Evolutionary conservation across 306 rosid genomes (phyloP), one percentile per base, ranked within the genome.

Genomic region (Fragaria vesca): DNA sequence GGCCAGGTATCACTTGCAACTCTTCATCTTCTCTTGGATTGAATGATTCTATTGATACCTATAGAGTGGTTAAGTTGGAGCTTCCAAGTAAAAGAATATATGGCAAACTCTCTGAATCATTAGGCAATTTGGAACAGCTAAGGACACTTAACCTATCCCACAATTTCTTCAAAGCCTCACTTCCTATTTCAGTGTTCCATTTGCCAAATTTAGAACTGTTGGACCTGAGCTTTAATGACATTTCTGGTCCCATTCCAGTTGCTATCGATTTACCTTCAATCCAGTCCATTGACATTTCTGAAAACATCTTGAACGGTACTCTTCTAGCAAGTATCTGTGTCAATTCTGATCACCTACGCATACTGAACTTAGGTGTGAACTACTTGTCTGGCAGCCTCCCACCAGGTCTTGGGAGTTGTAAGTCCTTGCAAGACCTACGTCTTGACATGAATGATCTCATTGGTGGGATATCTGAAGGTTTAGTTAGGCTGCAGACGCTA

Each of bases 1-100:
- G 82, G 77, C 12, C 42, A 38, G 87, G 87, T 46, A 52, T 84
- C 60, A 66, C 74, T 36, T 80, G 82, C 34, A 72, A 70, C 42
- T 46, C 77, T 71, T 76, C 58, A 43, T 26, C 72, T 9, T 11
- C 7, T 67, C 28, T 40, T 7, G 72, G 73, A n/a, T 11, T 76
- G 47, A 26, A 24, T 20, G 32, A 20, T 54, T 36, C 52, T 28
- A 4, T 15, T 15, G 73, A 30, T 50, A 30, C 21, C 10, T 66
- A 68, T 10, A 77, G 71, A 66, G 76, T 85, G 40, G 77, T 78
- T 9, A 40, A 72, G 46, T 61, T 81, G 77, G 84, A 80, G 42
- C 84, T 84, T 51, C 28, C 16, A 0, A 57, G 18, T 43, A 74
- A 11, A 24, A 74, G 47, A 10, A 47, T 84, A 5, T 0, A 0